Base-by-base conservation (phyloP, 306 rosid genomes). In the Gillenia trifoliata region DNA sequence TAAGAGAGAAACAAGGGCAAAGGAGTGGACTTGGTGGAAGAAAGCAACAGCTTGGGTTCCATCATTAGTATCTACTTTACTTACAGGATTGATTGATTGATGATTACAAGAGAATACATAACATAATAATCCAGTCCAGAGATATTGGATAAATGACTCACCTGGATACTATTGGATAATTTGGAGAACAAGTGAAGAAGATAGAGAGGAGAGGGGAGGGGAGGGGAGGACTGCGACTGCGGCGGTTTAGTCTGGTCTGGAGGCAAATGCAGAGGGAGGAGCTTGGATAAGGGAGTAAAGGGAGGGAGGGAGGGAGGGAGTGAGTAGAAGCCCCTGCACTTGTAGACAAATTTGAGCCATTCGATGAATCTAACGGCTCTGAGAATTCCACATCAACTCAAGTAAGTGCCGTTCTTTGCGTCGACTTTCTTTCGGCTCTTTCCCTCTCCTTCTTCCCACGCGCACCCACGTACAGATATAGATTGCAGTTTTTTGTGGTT, bases 1-100 rank as follows among this genome's bases (percentile, higher is more conserved):
- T n/a, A n/a, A n/a, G n/a, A 84, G 60, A 86, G 76, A 74, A 82
- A 80, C 23, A 90, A 89, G 12, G 94, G 91, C 33, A 85, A 74
- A 64, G 89, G 83, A 77, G 87, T 69, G 31, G 78, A 80, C 19
- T 77, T 89, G 1, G 87, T 79, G 17, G 89, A 84, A 63, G 74
- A 66, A 68, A 85, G 52, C 40, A 88, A 71, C 33, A 87, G 71
- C 30, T 61, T 82, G 25, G 83, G 85, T 34, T 89, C 93, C 98
- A 90, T 92, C 8, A 41, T 41, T 41, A 11, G 1, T 31, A 31
- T 4, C 5, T 31, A n/a, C n/a, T n/a, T 38, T 38, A 41, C 47
- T 41, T 12, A 41, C 16, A 41, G 16, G 47, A 41, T 41, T 41
- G 16, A 41, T 41, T 41, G 47, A 41, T 41, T 41, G 47, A 41